These are phyloP conservation scores for Nicotiana tomentosiformis DNA, from an alignment of 257 asterid species.

Conservation along the genomic window DNA sequence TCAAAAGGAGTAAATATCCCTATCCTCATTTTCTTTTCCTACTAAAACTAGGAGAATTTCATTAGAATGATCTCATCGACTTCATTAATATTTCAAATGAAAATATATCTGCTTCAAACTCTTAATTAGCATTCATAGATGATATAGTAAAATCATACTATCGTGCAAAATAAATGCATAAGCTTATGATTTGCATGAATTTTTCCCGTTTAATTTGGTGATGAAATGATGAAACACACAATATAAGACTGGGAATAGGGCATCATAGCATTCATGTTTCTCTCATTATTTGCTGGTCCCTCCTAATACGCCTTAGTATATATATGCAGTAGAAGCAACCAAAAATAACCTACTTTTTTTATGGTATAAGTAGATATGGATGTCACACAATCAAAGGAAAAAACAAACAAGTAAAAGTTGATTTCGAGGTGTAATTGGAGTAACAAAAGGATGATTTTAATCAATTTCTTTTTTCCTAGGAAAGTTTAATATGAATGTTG, in stretches of 20 bases:
- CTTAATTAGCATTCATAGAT: too few species aligned
- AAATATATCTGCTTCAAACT: too few species aligned
- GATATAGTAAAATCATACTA: not conserved
- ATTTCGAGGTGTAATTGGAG: not conserved
- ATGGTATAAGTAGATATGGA: not conserved
- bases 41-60: too few species aligned
- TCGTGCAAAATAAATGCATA: not conserved
- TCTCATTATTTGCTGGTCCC: not conserved
- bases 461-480: not conserved
- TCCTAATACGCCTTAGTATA: not conserved
- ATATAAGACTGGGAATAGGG: not conserved
- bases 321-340: not conserved
- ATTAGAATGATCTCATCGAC: too few species aligned
- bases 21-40: too few species aligned
- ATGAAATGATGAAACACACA: not conserved
- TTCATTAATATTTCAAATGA: too few species aligned
- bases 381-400: not conserved
- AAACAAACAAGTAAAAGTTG: not conserved
- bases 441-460: not conserved
- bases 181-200: not conserved
- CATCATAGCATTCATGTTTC: not conserved
- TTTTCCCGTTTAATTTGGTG: not conserved
- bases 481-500: not conserved
- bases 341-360: not conserved
- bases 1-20: too few species aligned